Conservation (phyloP, 2,329 filamentous ascomycete genomes). For the Xylaria hypoxylon region DNA sequence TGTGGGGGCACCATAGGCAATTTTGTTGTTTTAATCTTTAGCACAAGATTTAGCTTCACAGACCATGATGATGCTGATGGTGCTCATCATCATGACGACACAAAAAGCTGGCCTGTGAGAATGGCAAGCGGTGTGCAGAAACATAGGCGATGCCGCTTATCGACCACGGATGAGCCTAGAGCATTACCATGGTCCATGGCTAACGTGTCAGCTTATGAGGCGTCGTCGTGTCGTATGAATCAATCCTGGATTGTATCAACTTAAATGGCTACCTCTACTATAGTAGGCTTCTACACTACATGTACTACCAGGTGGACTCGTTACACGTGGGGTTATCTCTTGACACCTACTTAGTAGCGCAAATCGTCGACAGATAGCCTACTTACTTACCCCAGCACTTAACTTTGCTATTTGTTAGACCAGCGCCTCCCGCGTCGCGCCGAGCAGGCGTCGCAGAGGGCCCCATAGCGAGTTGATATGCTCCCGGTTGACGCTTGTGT, state of each 20-base stretch:
- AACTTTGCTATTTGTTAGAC: conserved; percentile 7
- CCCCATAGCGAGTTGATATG: conserved; percentile 9
- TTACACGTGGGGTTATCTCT: conserved; percentile 7
- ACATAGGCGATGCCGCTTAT: conserved; percentile 19
- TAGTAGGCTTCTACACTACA: background rate
- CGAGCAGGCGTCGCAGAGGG: conserved; percentile 9
- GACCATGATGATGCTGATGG: background rate
- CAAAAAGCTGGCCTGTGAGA: background rate
- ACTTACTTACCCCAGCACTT: conserved; percentile 25
- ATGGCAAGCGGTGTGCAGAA: conserved; percentile 9
- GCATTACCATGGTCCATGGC: conserved; percentile 1
- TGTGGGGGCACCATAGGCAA: background rate
- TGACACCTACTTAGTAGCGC: conserved; percentile 11
- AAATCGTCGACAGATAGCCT: conserved; percentile 12
- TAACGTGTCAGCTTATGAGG: conserved; percentile 30
- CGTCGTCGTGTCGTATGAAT: conserved; percentile 19
- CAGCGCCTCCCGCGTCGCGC: conserved; percentile 33
- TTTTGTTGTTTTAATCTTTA: background rate
- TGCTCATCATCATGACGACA: background rate
- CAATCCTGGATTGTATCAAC: conserved; percentile 11
- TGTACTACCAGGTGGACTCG: background rate
- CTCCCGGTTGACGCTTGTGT: conserved; percentile 1
- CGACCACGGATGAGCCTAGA: background rate
- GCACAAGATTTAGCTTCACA: background rate
- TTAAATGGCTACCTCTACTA: conserved; percentile 11